A percentile compares a stretch with the other conserved stretches of the same genome.
phyloP scores from a whole-genome alignment of 2,329 filamentous ascomycete species.

The Cercospora sp. region DNA sequence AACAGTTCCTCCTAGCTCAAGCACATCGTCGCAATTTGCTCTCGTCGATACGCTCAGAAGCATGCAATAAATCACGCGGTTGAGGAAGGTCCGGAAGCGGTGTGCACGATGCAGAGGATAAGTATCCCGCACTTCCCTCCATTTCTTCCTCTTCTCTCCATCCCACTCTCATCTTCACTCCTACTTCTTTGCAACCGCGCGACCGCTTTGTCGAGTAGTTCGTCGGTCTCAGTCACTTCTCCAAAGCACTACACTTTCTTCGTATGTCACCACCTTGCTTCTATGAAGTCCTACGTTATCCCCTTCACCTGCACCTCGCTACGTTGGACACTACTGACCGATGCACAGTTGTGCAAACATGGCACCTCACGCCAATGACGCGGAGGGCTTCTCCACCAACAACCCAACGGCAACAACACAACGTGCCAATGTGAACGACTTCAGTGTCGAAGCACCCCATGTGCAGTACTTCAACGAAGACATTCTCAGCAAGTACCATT shows the following conservation, averaged over 20 bases:
- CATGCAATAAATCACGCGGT: conserved; percentile 21
- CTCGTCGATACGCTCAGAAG: conserved; percentile 23
- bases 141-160: conserved; percentile 23
- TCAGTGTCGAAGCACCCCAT: conserved; percentile 88
- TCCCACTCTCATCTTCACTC: conserved; percentile 10
- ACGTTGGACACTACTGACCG: background rate
- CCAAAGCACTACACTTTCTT: background rate
- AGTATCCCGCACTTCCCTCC: conserved; percentile 21
- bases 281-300: background rate
- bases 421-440: conserved; percentile 48
- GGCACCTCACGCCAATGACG: conserved; percentile 87
- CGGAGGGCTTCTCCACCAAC: conserved; percentile 58
- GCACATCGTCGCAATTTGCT: conserved; percentile 28
- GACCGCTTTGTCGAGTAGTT: background rate
- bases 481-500: conserved; percentile 93
- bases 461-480: conserved; percentile 84
- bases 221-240: background rate
- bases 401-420: conserved; percentile 24
- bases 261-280: background rate
- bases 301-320: background rate
- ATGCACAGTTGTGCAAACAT: conserved; percentile 51
- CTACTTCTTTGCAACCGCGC: background rate
- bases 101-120: conserved; percentile 18
- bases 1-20: conserved; percentile 27
- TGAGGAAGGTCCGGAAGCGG: conserved; percentile 26